Evolutionary conservation across 1,284 basidiomycete genomes (phyloP).

Genomic region (Chalciporus sp.): DNA sequence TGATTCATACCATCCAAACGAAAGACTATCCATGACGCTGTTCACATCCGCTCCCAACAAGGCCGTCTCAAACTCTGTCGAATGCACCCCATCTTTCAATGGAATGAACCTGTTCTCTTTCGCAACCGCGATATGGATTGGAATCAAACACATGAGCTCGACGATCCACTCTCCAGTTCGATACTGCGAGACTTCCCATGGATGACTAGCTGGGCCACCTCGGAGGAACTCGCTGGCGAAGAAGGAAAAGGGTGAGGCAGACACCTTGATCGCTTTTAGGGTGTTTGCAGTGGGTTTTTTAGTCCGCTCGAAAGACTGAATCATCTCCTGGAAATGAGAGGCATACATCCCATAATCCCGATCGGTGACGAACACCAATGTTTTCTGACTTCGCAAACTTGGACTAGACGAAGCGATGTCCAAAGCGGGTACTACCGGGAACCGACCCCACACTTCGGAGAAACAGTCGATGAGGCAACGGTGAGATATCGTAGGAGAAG

Average conservation of each 20-base stretch:
- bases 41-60: slow-evolving; percentile 60
- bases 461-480: slow-evolving; percentile 60
- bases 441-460: slow-evolving; percentile 63
- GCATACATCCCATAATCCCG: slow-evolving; percentile 37
- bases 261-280: slow-evolving; percentile 39
- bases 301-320: slow-evolving; percentile 49
- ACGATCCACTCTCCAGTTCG: slow-evolving; percentile 64
- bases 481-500: too few relatives aligned
- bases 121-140: slow-evolving; percentile 62
- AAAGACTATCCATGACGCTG: slow-evolving; percentile 53
- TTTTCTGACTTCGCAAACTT: slow-evolving; percentile 31
- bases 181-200: slow-evolving; percentile 41
- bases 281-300: slow-evolving; percentile 43
- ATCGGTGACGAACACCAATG: slow-evolving; percentile 49
- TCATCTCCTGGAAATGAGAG: slow-evolving; percentile 48
- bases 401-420: too few relatives aligned
- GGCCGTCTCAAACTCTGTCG: slow-evolving; percentile 49
- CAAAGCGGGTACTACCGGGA: slow-evolving; percentile 61
- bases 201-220: not conserved
- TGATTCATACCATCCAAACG: slow-evolving; percentile 69
- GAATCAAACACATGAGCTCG: slow-evolving; percentile 62
- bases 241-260: slow-evolving; percentile 21
- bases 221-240: slow-evolving; percentile 25
- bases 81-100: slow-evolving; percentile 58
- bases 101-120: slow-evolving; percentile 62